phyloP scores from a whole-genome alignment of 371 early-diverging fungal genomes.

The Haplosporangium sp. region DNA sequence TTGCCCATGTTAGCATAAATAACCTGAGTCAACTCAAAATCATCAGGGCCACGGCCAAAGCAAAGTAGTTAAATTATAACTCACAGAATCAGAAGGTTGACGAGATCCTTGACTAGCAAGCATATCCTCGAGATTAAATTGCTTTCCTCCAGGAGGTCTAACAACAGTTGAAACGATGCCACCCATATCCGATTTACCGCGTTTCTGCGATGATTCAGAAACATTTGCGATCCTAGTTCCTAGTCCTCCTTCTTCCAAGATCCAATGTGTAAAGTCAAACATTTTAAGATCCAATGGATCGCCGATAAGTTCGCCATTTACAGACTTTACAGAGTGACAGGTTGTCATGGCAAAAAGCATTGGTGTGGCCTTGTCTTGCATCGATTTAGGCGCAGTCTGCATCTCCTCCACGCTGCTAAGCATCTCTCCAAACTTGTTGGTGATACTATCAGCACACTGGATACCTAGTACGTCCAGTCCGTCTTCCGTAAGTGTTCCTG shows the following conservation, averaged over 20 bases:
- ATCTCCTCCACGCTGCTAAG: conserved; percentile 34
- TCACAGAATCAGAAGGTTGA: conserved; percentile 9
- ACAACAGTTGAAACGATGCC: conserved; percentile 87
- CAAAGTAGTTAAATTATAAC: not conserved
- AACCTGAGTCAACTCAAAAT: not conserved
- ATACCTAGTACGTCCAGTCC: conserved; percentile 97
- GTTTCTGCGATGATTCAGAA: conserved; percentile 12
- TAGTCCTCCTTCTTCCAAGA: conserved; percentile 86
- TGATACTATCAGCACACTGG: conserved; percentile 60
- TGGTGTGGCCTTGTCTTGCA: conserved; percentile 45
- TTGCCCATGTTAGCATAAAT: not conserved
- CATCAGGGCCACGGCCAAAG: no score
- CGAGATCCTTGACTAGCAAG: not conserved
- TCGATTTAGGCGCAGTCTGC: conserved; percentile 25
- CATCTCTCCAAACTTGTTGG: conserved; percentile 59
- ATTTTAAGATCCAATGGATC: conserved; percentile 99
- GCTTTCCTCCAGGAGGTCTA: conserved; percentile 81
- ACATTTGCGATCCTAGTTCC: conserved; percentile 23
- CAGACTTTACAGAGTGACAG: conserved; percentile 96
- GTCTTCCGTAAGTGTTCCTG: conserved; percentile 99
- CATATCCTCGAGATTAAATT: conserved; percentile 52
- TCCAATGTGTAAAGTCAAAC: conserved; percentile 97
- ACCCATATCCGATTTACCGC: conserved; percentile 20
- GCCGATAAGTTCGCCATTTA: conserved; percentile 92
- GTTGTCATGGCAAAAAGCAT: conserved; percentile 89